Evolutionary conservation across 2,329 filamentous ascomycete genomes (phyloP), one percentile per base, ranked within the genome.

Genomic region (Bimuria novae-zelandiae): DNA sequence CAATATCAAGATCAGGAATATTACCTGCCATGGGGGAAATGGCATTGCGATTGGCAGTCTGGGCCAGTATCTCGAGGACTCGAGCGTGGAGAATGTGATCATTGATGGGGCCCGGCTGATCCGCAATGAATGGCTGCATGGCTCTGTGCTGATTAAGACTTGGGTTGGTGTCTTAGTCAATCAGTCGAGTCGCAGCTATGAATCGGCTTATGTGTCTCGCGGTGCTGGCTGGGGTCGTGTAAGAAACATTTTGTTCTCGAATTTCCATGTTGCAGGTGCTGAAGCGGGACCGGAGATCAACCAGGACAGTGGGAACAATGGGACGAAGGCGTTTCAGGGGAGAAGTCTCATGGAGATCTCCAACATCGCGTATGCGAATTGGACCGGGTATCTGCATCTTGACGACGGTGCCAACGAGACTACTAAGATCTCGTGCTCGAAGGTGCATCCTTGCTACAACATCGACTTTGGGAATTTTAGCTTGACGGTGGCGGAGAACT

Each of bases 201-300:
- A 84, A 59, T 77, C 72, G 48, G 79, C 69, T 7, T 76, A 73
- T 17, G 65, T 75, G 30, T 80, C 81, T 3, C 73, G 79, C 4
- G 82, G 82, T 10, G 80, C 76, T 12, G 81, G 82, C 16, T 83
- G 81, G 78, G 82, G 82, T n/a, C 70, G 65, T 3, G 76, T 84
- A 3, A 67, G 71, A 12, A 82, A 83, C 57, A 68, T 84, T 7
- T 61, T 77, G 1, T 81, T 84, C 55, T 71, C 75, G 16, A 83
- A 83, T 55, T 83, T 84, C 58, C 56, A 75, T 11, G 60, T 83
- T 12, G 57, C 77, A 8, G 81, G 80, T 10, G 76, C 80, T 1
- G 72, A 74, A 12, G 59, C 66, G 12, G 78, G 77, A 0, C 72
- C 76, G 0, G 59, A 61, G 2, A 81, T 84, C 49, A 77, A 66